Evolutionary conservation across 495 filamentous ascomycete species (phyloP).

Genomic region (Penicillium goetzii): DNA sequence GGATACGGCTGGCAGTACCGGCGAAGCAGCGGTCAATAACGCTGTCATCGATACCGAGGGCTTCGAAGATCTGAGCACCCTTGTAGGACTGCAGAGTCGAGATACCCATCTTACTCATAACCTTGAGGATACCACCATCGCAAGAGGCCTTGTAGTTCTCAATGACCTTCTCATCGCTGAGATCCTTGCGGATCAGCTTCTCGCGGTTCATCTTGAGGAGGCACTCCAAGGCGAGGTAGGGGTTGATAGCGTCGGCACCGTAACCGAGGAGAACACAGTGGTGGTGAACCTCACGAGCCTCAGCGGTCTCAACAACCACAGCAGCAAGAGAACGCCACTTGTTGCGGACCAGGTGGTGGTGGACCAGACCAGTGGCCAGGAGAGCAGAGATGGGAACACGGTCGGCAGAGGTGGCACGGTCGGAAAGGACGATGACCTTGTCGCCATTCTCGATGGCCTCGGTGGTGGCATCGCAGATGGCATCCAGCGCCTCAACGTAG

Average conservation of each 20-base stretch:
- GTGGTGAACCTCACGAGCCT: slow-evolving; percentile 98
- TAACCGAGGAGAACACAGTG: slow-evolving; percentile 98
- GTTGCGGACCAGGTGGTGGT: slow-evolving; percentile 96
- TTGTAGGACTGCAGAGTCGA: slow-evolving; percentile 98
- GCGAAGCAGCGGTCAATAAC: slow-evolving; percentile 97
- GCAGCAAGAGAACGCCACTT: slow-evolving; percentile 93
- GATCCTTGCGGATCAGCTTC: slow-evolving; percentile 86
- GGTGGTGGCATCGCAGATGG: slow-evolving; percentile 84
- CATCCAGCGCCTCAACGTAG: slow-evolving; percentile 87
- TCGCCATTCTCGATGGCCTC: slow-evolving; percentile 84
- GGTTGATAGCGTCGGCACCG: slow-evolving; percentile 94
- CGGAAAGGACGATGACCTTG: slow-evolving; percentile 87
- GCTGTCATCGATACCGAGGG: slow-evolving; percentile 92
- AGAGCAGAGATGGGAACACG: slow-evolving; percentile 88
- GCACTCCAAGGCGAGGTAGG: slow-evolving; percentile 96
- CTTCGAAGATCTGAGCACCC: slow-evolving; percentile 98
- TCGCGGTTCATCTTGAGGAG: slow-evolving; percentile 99
- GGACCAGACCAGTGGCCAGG: slow-evolving; percentile 90
- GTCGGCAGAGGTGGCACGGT: slow-evolving; percentile 82
- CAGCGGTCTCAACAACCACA: slow-evolving; percentile 89
- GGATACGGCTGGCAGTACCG: slow-evolving; percentile 93
- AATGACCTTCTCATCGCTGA: slow-evolving; percentile 82
- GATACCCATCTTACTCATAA: slow-evolving; percentile 99
- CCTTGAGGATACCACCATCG: slow-evolving; percentile 97
- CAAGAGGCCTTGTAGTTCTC: slow-evolving; percentile 98